Evolutionary conservation across 1,284 basidiomycete genomes (phyloP), one percentile per base, ranked within the genome.

Genomic region (Ustilago nuda): DNA sequence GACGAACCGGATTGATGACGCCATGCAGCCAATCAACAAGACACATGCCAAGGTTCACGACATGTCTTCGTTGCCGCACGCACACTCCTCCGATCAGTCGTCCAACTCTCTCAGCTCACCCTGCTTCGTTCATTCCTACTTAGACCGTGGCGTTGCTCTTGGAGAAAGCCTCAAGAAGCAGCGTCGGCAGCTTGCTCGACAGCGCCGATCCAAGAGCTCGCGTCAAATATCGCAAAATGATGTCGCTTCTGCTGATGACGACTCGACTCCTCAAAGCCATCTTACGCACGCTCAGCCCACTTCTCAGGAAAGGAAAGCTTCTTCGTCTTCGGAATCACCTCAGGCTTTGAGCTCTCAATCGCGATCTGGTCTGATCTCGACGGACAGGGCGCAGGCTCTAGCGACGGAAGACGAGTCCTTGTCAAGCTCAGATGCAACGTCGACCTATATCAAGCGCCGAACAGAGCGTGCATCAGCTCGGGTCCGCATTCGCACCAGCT

Each of bases 91-190:
- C 13, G 63, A 63, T 9, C 72, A 70, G 30, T 13, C 63, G 4
- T 17, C 64, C 30, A 37, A 61, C 17, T 56, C 62, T 11, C 53
- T 77, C 33, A 67, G 57, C 41, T 72, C 74, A n/a, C 80, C 80
- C 5, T 81, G 80, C 54, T 81, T 80, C 35, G 78, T 81, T n/a
- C 80, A 81, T 45, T 80, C 78, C 2, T 73, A 79, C 39, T 66
- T 81, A 23, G 80, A 81, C 46, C 68, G 63, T 19, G 80, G 68
- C 15, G 70, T 81, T 5, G 67, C 70, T 11, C 69, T 71, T 8
- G 74, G 72, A n/a, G 74, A 79, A 15, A 59, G 46, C 19, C 65
- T 76, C 56, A 76, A 76, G 57, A 76, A 71, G 65, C 73, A 73
- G 30, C 64, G 72, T 15, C 57, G 73, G 32, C 69, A 72, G 37